Percentiles rank a stretch among this genome's conserved stretches.
Conservation (phyloP, 2,329 filamentous ascomycete species). For the Venturia aucupariae region DNA sequence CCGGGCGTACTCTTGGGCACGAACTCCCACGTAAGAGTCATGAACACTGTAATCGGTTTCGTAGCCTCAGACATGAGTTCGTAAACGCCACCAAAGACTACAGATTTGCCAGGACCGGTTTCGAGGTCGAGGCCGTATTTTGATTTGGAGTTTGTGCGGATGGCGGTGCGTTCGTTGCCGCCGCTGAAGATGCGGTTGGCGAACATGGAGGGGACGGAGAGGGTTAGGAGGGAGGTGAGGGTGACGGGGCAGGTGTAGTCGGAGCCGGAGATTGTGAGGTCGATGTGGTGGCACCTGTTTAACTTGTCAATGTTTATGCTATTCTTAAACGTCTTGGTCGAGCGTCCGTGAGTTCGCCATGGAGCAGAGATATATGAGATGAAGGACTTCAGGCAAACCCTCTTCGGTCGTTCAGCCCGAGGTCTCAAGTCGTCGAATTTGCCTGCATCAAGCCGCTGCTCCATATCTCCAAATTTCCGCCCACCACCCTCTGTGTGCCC, state of each 20-base stretch:
- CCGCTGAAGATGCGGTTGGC: conserved; percentile 1
- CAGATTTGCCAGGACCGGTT: not conserved
- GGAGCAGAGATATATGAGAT: too few species aligned
- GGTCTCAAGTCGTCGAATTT: too few species aligned
- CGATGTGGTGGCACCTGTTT: conserved; percentile 4
- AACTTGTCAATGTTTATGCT: not conserved
- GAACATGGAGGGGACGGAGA: not conserved
- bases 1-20: conserved; percentile 4
- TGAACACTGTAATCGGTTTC: conserved; percentile 1
- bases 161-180: conserved; percentile 7
- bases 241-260: conserved; percentile 6
- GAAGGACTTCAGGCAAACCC: too few species aligned
- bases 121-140: conserved; percentile 5
- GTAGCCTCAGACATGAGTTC: conserved; percentile 1
- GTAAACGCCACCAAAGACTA: not conserved
- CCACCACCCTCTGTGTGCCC: not conserved
- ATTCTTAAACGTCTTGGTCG: too few species aligned
- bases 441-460: too few species aligned
- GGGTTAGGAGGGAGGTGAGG: not conserved
- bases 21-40: conserved; percentile 2
- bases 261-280: not conserved
- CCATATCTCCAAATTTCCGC: not conserved
- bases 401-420: too few species aligned
- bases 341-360: too few species aligned
- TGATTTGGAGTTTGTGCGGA: conserved; percentile 3